Evolutionary conservation across 257 asterid species (phyloP).

Genomic region (Solanum chilense): DNA sequence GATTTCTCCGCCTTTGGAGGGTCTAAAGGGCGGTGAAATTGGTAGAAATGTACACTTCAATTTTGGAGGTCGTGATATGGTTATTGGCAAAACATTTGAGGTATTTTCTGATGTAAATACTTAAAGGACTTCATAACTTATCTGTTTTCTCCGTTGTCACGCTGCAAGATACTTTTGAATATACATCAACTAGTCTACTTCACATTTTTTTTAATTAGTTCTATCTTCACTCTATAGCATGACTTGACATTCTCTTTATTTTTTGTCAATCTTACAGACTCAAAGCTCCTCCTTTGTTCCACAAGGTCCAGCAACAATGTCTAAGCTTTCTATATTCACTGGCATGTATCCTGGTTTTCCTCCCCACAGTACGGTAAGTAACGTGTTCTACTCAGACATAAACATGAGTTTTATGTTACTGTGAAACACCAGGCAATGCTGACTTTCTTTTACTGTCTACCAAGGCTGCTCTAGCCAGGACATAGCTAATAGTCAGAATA

Average conservation of each 20-base stretch:
- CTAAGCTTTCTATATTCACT: constrained; percentile 37
- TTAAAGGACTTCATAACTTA: not conserved
- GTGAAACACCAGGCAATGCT: not conserved
- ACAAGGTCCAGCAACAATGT: constrained; percentile 29
- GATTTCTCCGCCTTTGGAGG: constrained; percentile 49
- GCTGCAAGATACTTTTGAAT: not conserved
- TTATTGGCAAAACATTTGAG: constrained; percentile 41
- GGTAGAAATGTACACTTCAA: constrained; percentile 20
- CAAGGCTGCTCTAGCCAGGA: not conserved
- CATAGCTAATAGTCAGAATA: not conserved
- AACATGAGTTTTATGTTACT: not conserved
- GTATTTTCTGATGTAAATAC: not conserved
- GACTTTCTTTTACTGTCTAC: not conserved
- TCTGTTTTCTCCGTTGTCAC: not conserved
- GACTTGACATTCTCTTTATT: not conserved
- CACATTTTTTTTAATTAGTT: not conserved
- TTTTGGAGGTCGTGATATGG: constrained; percentile 22
- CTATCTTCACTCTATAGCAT: not conserved
- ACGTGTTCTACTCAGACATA: not conserved
- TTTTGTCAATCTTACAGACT: constrained; percentile 17
- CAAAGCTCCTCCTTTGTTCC: constrained; percentile 29
- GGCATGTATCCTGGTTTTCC: constrained; percentile 34
- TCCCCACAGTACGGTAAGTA: constrained; percentile 42
- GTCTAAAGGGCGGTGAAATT: constrained; percentile 14
- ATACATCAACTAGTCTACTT: not conserved